phyloP scores from a whole-genome alignment of 2,329 filamentous ascomycete species.

The Zymoseptoria ardabiliae region DNA sequence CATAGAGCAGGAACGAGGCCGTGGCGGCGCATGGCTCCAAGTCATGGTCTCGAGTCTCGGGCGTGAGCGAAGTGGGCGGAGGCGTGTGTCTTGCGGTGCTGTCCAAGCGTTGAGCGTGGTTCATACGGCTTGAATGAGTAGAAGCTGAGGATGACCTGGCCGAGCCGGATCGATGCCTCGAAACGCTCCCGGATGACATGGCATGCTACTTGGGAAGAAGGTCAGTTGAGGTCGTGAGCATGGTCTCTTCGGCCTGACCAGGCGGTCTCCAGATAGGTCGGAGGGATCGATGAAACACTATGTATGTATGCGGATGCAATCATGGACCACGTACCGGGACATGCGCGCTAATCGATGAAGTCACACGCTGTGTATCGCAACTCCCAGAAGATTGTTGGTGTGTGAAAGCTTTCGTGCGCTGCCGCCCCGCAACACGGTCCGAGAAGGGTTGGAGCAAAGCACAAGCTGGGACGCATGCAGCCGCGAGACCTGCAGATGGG shows the following conservation, averaged over 20 bases:
- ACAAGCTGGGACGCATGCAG: conserved; percentile 34
- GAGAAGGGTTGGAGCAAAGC: too few species aligned
- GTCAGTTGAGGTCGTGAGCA: conserved; percentile 19
- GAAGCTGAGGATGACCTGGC: conserved; percentile 17
- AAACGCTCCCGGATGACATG: conserved; percentile 39
- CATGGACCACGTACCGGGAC: conserved; percentile 26
- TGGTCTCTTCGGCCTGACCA: conserved; percentile 16
- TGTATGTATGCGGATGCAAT: conserved; percentile 11
- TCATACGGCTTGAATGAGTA: conserved; percentile 26
- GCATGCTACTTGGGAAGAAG: conserved; percentile 17
- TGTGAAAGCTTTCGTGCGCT: conserved; percentile 23
- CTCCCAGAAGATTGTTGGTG: conserved; percentile 6
- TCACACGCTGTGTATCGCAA: conserved; percentile 19
- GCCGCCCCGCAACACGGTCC: conserved; percentile 10
- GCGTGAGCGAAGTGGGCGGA: conserved; percentile 39
- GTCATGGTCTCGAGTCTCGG: conserved; percentile 42
- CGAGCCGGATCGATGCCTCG: conserved; percentile 37
- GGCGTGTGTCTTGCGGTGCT: conserved; percentile 24
- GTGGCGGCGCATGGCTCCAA: conserved; percentile 89
- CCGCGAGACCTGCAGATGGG: conserved; percentile 23
- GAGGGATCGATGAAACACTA: conserved; percentile 18
- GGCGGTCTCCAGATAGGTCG: conserved; percentile 15
- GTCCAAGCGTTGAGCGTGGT: conserved; percentile 2
- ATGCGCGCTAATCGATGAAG: conserved; percentile 28
- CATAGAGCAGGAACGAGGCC: conserved; percentile 82